These are phyloP conservation scores for Colletotrichum spinosum DNA, from an alignment of 2,329 filamentous ascomycete genomes.

Conservation along the genomic window DNA sequence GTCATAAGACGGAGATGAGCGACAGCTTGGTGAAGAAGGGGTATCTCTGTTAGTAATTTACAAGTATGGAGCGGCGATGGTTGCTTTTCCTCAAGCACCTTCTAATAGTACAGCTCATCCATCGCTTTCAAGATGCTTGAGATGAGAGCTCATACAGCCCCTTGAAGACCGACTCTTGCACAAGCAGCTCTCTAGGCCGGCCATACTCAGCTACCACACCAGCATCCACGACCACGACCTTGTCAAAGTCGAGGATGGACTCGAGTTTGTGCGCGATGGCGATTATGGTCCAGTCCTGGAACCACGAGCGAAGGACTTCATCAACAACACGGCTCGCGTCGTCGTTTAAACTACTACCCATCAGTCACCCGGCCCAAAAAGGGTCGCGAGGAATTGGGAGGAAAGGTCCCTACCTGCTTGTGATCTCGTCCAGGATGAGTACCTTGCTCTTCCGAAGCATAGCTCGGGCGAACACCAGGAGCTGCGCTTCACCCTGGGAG, in stretches of 20 bases:
- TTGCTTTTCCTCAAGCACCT: too few relatives aligned
- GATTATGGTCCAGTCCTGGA: constrained; percentile 58
- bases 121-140: too few relatives aligned
- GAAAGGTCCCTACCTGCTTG: constrained; percentile 46
- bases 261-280: constrained; percentile 45
- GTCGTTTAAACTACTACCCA: constrained; percentile 36
- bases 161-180: constrained; percentile 15
- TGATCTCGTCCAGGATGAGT: constrained; percentile 56
- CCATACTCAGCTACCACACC: constrained; percentile 58
- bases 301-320: constrained; percentile 37
- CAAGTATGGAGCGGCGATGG: too few relatives aligned
- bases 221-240: constrained; percentile 61
- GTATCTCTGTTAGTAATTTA: too few relatives aligned
- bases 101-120: too few relatives aligned
- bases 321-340: constrained; percentile 35
- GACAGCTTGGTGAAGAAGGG: too few relatives aligned
- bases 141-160: constrained; percentile 18
- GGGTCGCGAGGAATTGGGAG: too few relatives aligned
- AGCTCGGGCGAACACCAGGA: constrained; percentile 60
- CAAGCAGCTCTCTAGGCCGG: constrained; percentile 11
- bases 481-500: constrained; percentile 61
- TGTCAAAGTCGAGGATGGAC: constrained; percentile 60
- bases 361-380: background rate
- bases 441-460: constrained; percentile 53
- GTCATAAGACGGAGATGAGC: too few relatives aligned